Evolutionary conservation across 768 basidiomycete species (phyloP).

Genomic region (Brasilioporus rufonigricans): DNA sequence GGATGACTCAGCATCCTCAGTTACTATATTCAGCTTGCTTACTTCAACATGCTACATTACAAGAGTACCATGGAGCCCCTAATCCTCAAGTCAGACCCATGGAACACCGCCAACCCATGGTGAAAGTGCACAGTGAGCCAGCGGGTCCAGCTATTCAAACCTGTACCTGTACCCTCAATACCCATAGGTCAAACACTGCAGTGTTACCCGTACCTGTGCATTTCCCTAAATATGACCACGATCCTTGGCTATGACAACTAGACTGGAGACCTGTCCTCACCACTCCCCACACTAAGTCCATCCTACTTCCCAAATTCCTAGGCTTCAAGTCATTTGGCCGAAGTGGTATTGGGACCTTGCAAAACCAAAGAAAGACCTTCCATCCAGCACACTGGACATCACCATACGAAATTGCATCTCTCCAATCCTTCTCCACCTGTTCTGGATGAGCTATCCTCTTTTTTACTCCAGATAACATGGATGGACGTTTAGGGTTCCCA

Average conservation of each 20-base stretch:
- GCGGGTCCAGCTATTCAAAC: too few species aligned
- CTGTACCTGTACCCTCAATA: too few species aligned
- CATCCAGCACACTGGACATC: slow-evolving; percentile 77
- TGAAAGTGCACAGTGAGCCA: too few species aligned
- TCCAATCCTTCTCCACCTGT: slow-evolving; percentile 80
- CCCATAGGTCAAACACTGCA: too few species aligned
- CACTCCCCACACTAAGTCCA: not conserved
- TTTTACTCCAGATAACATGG: slow-evolving; percentile 84
- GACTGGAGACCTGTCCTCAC: slow-evolving; percentile 53
- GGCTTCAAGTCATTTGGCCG: slow-evolving; percentile 71
- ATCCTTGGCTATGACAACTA: slow-evolving; percentile 63
- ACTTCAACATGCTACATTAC: too few species aligned
- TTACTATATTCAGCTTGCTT: too few species aligned
- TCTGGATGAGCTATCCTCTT: slow-evolving; percentile 86
- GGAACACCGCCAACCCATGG: too few species aligned
- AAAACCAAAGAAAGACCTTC: slow-evolving; percentile 62
- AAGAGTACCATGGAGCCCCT: too few species aligned
- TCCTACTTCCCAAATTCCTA: slow-evolving; percentile 20
- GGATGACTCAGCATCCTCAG: too few species aligned
- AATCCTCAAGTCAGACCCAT: too few species aligned
- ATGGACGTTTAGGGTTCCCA: slow-evolving; percentile 84
- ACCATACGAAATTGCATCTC: slow-evolving; percentile 81
- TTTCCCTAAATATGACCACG: slow-evolving; percentile 28
- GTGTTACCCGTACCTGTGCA: too few species aligned
- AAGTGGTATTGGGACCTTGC: slow-evolving; percentile 96